A percentile compares a stretch with the other conserved stretches of the same genome.
phyloP scores from a whole-genome alignment of 805 yeast genomes.

The Scheffersomyces coipomensis region DNA sequence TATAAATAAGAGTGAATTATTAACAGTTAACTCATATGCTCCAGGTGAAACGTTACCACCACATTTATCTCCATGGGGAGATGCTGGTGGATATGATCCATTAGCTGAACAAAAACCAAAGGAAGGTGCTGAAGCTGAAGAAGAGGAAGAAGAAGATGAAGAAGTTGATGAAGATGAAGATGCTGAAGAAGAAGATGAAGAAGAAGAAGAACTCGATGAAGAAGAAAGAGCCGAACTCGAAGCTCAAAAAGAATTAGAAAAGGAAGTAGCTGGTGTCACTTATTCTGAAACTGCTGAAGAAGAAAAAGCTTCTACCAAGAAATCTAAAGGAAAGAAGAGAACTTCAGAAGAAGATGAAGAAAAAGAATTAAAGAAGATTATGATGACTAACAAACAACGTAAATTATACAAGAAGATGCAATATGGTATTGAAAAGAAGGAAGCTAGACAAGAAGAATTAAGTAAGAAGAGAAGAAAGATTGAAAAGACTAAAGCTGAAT shows the following conservation, averaged over 20 bases:
- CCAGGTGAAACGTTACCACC: constrained; percentile 97
- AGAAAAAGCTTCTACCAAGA: constrained; percentile 27
- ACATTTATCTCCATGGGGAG: constrained; percentile 99
- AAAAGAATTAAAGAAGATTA: constrained; percentile 87
- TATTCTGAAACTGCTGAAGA: constrained; percentile 52
- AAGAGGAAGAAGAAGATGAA: constrained; percentile 43
- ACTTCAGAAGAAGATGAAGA: constrained; percentile 58
- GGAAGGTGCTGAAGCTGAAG: constrained; percentile 33
- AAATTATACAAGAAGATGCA: constrained; percentile 94
- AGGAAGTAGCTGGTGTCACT: constrained; percentile 75
- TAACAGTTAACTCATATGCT: constrained; percentile 78
- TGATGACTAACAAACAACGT: constrained; percentile 98
- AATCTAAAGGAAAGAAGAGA: constrained; percentile 47
- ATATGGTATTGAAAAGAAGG: constrained; percentile 82
- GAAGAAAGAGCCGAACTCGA: constrained; percentile 61
- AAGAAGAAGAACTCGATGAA: constrained; percentile 45
- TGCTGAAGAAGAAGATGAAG: constrained; percentile 49
- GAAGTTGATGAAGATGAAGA: constrained; percentile 51
- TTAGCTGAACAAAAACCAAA: constrained; percentile 44
- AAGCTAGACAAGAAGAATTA: constrained; percentile 67
- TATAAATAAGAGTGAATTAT: constrained; percentile 70
- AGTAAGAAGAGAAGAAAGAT: constrained; percentile 68
- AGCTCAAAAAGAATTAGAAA: constrained; percentile 83
- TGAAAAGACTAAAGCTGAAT: constrained; percentile 55
- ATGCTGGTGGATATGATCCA: constrained; percentile 87